Conservation (phyloP, 768 basidiomycete species). For the Collybiopsis luxurians region DNA sequence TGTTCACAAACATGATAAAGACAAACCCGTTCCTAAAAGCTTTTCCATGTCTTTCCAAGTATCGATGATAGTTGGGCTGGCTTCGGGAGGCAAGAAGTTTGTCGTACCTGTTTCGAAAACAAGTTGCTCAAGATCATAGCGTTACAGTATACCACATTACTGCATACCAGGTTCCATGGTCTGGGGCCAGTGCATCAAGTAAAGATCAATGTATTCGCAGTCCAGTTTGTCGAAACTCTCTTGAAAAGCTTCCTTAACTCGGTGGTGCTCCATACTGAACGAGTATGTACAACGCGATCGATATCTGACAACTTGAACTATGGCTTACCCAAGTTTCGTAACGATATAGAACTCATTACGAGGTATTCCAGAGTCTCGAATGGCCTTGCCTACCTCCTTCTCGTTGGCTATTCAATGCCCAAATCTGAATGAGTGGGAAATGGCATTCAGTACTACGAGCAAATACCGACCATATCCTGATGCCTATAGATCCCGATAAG, state of each 20-base stretch:
- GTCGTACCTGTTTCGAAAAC: slow-evolving; percentile 6
- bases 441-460: background rate
- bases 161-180: slow-evolving; percentile 7
- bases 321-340: slow-evolving; percentile 32
- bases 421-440: background rate
- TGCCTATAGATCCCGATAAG: slow-evolving; percentile 4
- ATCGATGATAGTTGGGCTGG: slow-evolving; percentile 23
- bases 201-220: slow-evolving; percentile 41
- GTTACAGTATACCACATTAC: background rate
- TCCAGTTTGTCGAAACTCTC: slow-evolving; percentile 32
- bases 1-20: background rate
- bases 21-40: slow-evolving; percentile 9
- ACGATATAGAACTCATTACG: slow-evolving; percentile 33
- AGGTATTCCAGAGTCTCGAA: slow-evolving; percentile 29
- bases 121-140: background rate
- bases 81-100: slow-evolving; percentile 13
- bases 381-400: slow-evolving; percentile 26
- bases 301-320: too few species aligned
- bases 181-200: slow-evolving; percentile 26
- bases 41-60: slow-evolving; percentile 25
- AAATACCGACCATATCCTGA: slow-evolving; percentile 11
- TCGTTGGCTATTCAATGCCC: slow-evolving; percentile 23
- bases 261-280: slow-evolving; percentile 19
- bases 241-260: slow-evolving; percentile 35
- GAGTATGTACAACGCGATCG: too few species aligned